These are phyloP conservation scores for Diaporthe ilicicola DNA, from an alignment of 2,329 filamentous ascomycete species.

Conservation along the genomic window DNA sequence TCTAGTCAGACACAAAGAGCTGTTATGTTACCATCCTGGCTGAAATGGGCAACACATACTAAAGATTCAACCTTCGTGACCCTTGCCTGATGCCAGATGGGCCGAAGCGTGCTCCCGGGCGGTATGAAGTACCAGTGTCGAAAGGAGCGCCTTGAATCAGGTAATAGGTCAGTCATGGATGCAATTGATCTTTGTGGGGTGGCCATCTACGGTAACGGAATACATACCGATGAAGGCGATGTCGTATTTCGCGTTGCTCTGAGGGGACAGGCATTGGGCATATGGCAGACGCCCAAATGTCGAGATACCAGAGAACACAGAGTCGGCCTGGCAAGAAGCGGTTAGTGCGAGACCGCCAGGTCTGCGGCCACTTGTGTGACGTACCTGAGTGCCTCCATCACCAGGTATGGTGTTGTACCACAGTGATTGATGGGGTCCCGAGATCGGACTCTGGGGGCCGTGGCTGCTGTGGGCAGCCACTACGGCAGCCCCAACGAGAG, in stretches of 20 bases:
- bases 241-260: constrained; percentile 76
- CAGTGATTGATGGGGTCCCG: constrained; percentile 75
- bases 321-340: constrained; percentile 70
- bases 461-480: constrained; percentile 68
- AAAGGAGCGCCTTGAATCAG: constrained; percentile 73
- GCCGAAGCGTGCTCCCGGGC: constrained; percentile 84
- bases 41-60: constrained; percentile 63
- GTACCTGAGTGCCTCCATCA: constrained; percentile 83
- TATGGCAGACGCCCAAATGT: constrained; percentile 86
- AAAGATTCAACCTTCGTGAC: constrained; percentile 84
- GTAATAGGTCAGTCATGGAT: not conserved
- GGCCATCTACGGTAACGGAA: no score
- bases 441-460: constrained; percentile 65
- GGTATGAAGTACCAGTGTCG: constrained; percentile 86
- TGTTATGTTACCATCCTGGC: not conserved
- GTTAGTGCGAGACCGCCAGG: not conserved
- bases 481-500: constrained; percentile 55
- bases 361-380: constrained; percentile 31
- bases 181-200: not conserved
- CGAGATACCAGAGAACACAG: constrained; percentile 87
- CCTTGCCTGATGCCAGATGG: constrained; percentile 87
- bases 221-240: constrained; percentile 81
- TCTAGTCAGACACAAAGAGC: constrained; percentile 45
- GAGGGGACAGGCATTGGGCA: constrained; percentile 74
- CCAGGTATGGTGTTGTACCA: constrained; percentile 88